Conservation (phyloP, 805 yeast genomes). For the Sungouiozyma intestinalis region DNA sequence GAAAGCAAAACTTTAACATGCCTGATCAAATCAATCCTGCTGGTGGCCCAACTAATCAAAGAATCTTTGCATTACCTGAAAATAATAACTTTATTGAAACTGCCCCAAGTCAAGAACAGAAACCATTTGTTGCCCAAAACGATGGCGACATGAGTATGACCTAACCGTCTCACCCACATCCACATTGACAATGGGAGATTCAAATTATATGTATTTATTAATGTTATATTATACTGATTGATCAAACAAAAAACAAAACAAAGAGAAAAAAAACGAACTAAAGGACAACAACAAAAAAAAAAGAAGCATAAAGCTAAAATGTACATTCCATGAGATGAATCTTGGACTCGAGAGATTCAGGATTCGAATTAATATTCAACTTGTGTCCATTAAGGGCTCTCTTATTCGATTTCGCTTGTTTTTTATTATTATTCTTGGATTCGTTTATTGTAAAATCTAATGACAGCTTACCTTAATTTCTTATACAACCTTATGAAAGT, state of each 20-base stretch:
- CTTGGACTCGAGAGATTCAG: neutral
- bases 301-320: neutral
- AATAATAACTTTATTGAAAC: constrained; percentile 55
- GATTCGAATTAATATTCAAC: no score
- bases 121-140: constrained; percentile 16
- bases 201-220: neutral
- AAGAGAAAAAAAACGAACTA: constrained; percentile 3
- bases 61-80: constrained; percentile 72
- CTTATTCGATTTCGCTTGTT: no score
- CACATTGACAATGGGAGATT: neutral
- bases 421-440: no score
- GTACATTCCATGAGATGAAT: neutral
- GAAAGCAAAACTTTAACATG: constrained; percentile 7
- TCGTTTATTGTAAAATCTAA: no score
- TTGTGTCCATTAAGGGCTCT: no score
- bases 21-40: constrained; percentile 6
- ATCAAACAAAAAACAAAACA: constrained; percentile 5
- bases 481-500: no score
- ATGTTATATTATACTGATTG: constrained; percentile 2
- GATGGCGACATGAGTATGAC: constrained; percentile 21
- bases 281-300: constrained; percentile 2
- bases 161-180: constrained; percentile 4
- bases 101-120: constrained; percentile 40
- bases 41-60: constrained; percentile 37
- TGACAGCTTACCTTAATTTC: no score